Evolutionary conservation across 192 early-diverging fungal genomes (phyloP).

Genomic region (Podila horticola): DNA sequence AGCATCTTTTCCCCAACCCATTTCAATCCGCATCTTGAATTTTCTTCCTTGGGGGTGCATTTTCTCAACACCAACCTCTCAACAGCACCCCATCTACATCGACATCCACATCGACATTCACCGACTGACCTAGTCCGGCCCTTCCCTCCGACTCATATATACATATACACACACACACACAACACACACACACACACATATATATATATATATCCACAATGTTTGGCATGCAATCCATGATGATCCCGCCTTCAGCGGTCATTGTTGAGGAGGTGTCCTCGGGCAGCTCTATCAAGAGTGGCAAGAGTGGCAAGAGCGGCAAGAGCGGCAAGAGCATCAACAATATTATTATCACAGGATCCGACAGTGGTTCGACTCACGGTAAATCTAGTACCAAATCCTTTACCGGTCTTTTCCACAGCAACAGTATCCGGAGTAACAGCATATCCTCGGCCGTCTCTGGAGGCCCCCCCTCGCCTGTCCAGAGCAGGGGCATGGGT

Average conservation of each 20-base stretch:
- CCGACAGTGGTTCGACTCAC: neutral
- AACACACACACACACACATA: neutral
- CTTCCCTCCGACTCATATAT: neutral
- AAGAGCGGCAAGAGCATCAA: constrained; percentile 18
- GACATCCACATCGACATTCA: neutral
- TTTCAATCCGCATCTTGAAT: no score
- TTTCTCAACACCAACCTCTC: neutral
- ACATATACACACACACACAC: neutral
- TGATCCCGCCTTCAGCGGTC: constrained; percentile 13
- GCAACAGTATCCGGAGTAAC: constrained; percentile 40
- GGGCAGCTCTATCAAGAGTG: constrained; percentile 46
- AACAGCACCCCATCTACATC: neutral
- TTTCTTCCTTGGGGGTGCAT: no score
- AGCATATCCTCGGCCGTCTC: constrained; percentile 32
- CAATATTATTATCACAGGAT: constrained; percentile 2
- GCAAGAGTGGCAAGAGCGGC: constrained; percentile 42
- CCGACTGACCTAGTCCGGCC: neutral
- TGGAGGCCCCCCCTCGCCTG: neutral
- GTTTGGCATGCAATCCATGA: constrained; percentile 35
- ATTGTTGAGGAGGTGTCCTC: constrained; percentile 26
- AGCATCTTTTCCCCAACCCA: no score
- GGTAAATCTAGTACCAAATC: constrained; percentile 10
- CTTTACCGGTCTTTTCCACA: constrained; percentile 34
- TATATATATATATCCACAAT: constrained; percentile 7
- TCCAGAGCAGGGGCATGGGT: constrained; percentile 26